Percentiles rank a stretch among this genome's conserved stretches.
phyloP scores from a whole-genome alignment of 2,329 filamentous ascomycete genomes.

The Ceratocystis alfenasii region DNA sequence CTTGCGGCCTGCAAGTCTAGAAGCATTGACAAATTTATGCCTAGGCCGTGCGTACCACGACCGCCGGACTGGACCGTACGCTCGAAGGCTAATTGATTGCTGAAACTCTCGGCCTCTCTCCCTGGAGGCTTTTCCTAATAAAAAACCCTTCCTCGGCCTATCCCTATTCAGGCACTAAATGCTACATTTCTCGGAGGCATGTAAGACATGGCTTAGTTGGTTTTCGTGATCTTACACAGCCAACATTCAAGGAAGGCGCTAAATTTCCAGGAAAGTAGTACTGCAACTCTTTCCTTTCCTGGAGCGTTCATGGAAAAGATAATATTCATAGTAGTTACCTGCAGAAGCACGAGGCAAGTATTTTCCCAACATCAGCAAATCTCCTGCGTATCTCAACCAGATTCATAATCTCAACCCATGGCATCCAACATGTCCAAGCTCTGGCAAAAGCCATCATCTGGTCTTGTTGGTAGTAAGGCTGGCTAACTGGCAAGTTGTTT shows the following conservation, averaged over 20 bases:
- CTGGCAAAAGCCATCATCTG: too few relatives aligned
- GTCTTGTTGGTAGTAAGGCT: too few relatives aligned
- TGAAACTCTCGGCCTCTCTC: background rate
- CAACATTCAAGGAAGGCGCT: background rate
- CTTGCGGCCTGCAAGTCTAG: background rate
- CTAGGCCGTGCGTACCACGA: background rate
- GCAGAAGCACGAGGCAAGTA: background rate
- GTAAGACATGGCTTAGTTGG: background rate
- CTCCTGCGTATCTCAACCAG: too few relatives aligned
- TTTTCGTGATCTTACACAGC: background rate
- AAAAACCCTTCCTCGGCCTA: background rate
- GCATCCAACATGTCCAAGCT: too few relatives aligned
- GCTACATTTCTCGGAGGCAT: background rate
- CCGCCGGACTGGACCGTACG: too few relatives aligned
- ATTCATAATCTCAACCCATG: too few relatives aligned
- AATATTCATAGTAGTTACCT: background rate
- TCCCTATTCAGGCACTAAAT: background rate
- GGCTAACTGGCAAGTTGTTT: background rate
- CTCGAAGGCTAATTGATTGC: too few relatives aligned
- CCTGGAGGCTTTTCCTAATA: too few relatives aligned
- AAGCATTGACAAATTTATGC: background rate
- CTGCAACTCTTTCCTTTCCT: background rate
- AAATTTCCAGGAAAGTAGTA: background rate
- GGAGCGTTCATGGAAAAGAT: background rate
- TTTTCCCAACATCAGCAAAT: background rate